phyloP scores from a whole-genome alignment of 2,329 filamentous ascomycete genomes.

The Trichophyton benhamiae region DNA sequence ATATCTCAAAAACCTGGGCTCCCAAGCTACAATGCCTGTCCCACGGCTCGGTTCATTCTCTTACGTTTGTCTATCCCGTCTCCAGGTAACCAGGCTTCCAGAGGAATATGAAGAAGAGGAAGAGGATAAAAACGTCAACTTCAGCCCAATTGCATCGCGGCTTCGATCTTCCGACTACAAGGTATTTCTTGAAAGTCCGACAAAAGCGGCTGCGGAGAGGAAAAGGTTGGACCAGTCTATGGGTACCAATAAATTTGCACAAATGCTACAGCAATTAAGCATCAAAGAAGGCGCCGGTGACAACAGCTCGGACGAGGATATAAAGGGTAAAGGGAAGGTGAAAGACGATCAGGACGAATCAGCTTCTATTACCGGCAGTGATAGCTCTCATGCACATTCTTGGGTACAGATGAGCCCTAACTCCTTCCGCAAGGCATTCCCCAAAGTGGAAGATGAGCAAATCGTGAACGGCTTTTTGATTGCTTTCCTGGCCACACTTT shows the following conservation, averaged over 20 bases:
- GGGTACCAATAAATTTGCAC: neutral
- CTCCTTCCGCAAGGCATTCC: neutral
- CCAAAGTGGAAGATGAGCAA: neutral
- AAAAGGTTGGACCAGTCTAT: neutral
- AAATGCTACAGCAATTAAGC: neutral
- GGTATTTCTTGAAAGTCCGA: neutral
- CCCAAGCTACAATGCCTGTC: neutral
- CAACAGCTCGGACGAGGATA: neutral
- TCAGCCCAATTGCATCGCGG: neutral
- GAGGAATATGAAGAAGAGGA: neutral
- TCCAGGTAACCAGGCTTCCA: neutral
- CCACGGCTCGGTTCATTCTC: neutral
- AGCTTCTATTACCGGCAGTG: neutral
- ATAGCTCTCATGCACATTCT: neutral
- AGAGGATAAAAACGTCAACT: neutral
- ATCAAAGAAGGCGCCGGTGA: neutral
- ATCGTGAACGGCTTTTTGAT: neutral
- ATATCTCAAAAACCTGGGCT: neutral
- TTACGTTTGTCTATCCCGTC: neutral
- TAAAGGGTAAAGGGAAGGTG: neutral
- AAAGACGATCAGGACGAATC: neutral
- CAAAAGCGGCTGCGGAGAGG: neutral
- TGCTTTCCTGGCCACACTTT: neutral
- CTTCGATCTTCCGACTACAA: neutral
- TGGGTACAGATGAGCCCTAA: neutral